phyloP scores from a whole-genome alignment of 2,329 filamentous ascomycete species.

The Phyllosticta capitalensis region DNA sequence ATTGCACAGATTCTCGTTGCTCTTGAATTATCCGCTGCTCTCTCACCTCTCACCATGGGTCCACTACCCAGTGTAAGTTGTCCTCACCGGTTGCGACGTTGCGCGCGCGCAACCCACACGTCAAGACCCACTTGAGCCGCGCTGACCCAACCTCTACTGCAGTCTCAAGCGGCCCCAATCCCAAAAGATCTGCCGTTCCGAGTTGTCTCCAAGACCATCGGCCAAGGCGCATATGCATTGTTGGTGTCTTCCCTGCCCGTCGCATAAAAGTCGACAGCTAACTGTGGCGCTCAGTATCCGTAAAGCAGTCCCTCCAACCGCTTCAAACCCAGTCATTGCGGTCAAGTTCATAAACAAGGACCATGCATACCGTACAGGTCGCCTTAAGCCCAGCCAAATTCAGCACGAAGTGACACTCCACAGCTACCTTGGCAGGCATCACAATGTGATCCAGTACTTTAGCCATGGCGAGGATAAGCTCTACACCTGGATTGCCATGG shows the following conservation, averaged over 20 bases:
- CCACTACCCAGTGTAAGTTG: slow-evolving; percentile 21
- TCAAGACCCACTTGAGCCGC: background rate
- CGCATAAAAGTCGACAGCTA: background rate
- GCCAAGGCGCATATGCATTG: slow-evolving; percentile 95
- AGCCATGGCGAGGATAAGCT: slow-evolving; percentile 72
- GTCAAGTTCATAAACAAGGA: slow-evolving; percentile 99
- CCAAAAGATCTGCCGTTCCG: slow-evolving; percentile 82
- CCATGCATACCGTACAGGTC: slow-evolving; percentile 81
- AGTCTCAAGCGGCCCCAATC: slow-evolving; percentile 84
- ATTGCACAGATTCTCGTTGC: background rate
- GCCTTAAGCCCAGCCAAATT: slow-evolving; percentile 80
- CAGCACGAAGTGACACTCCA: slow-evolving; percentile 87
- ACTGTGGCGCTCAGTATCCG: slow-evolving; percentile 57
- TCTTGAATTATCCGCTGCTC: background rate
- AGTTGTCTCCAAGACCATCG: slow-evolving; percentile 92
- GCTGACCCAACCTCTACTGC: slow-evolving; percentile 16
- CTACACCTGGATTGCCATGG: slow-evolving; percentile 99
- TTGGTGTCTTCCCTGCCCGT: slow-evolving; percentile 36
- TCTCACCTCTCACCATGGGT: slow-evolving; percentile 16
- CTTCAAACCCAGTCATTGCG: slow-evolving; percentile 70
- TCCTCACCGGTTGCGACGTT: background rate
- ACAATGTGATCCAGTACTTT: slow-evolving; percentile 90
- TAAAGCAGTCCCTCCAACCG: slow-evolving; percentile 71
- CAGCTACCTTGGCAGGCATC: slow-evolving; percentile 76
- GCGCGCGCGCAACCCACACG: background rate